phyloP scores from a whole-genome alignment of 108 stramenopile species.

The Epipyxis sp. region DNA sequence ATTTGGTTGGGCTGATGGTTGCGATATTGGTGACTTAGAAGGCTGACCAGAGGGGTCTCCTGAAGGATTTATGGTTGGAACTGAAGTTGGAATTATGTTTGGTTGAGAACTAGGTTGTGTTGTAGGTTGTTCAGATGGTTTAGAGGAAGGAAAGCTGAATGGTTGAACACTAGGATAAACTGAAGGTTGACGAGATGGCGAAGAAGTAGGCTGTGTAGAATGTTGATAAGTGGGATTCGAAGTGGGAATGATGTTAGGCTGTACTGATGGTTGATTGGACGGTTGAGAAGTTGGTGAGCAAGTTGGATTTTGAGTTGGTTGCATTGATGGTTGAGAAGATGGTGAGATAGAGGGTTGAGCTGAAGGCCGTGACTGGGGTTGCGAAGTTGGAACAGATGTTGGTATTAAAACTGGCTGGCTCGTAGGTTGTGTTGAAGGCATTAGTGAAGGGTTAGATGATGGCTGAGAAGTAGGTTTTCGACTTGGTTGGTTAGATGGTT shows the following conservation, averaged over 20 bases:
- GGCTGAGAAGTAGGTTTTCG: not conserved
- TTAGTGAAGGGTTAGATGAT: not conserved
- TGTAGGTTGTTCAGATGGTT: not conserved
- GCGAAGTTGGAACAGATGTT: not conserved
- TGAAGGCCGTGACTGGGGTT: not conserved
- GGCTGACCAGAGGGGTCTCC: constrained; percentile 10
- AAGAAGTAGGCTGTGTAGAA: not conserved
- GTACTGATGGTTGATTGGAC: not conserved
- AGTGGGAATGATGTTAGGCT: not conserved
- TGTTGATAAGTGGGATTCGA: not conserved
- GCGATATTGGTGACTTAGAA: not conserved
- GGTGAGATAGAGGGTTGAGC: not conserved
- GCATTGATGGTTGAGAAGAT: not conserved
- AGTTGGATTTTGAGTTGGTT: not conserved
- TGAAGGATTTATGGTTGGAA: not conserved
- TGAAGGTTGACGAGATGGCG: not conserved
- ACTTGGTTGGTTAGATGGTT: not conserved
- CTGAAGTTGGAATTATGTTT: not conserved
- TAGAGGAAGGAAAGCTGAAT: not conserved
- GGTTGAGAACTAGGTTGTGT: not conserved
- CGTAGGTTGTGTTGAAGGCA: not conserved
- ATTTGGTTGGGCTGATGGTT: constrained; percentile 1
- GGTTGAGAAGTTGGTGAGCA: not conserved
- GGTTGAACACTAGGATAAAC: not conserved
- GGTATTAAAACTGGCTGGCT: not conserved